Base-by-base conservation (phyloP, 805 yeast species). In the Pichia pseudocactophila region DNA sequence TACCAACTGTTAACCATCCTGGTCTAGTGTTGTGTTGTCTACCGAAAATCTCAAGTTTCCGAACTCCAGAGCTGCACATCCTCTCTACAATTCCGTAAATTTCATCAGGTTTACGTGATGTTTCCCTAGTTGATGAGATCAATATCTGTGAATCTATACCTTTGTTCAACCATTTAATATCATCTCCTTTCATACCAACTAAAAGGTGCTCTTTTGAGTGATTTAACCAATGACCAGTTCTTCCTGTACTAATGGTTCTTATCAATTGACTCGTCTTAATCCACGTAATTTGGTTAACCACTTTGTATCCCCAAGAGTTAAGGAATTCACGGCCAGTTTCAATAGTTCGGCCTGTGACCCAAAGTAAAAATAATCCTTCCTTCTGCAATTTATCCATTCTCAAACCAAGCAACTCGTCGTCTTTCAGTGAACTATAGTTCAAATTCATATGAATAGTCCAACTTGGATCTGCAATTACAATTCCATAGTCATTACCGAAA, bases 171-270 rank as follows among this genome's bases (percentile, higher is more conserved):
- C 95, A 86, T 30, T 61, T 54, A 0, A 94, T 88, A 28, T 28
- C 11, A 33, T 74, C 57, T 0, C 96, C 97, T 54, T 89, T 89
- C 20, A 82, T 55, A 27, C 96, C 97, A 8, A 90, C 83, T 4
- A 89, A 62, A 35, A 87, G 65, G 58, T 89, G 97, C 59, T 89
- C 97, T 53, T 89, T 89, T 0, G 96, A 83, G 61, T 89, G 97
- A 57, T 89, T 89, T 41, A 89, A 68, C 97, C 97, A 89, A 59
- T 89, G 97, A 0, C 97, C 97, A 0, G 97, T 89, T 49, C 97
- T 67, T 1, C 97, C 97, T 0, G 97, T 90, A 46, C 94, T 88
- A 34, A 89, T 88, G 0, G 96, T 89, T 46, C 95, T 68, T 17
- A 81, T 76, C 47, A 90, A 63, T 58, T 90, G 97, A 59, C 89